These are phyloP conservation scores for Phytophthora chlamydospora DNA, from an alignment of 352 stramenopile genomes.

Conservation along the genomic window DNA sequence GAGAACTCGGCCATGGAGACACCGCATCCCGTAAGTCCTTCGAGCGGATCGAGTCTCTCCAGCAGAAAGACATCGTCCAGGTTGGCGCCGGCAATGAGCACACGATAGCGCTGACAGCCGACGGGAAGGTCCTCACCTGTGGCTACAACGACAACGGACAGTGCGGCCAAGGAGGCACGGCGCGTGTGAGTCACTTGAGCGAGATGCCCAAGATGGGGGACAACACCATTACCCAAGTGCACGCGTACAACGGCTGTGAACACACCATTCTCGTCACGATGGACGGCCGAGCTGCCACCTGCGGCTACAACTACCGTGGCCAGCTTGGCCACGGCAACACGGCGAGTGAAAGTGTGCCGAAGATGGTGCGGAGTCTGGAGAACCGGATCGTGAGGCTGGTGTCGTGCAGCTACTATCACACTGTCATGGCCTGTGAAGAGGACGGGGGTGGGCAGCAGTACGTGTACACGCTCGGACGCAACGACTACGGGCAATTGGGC, in stretches of 20 bases:
- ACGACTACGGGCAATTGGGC: slow-evolving; percentile 93
- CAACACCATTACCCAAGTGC: slow-evolving; percentile 67
- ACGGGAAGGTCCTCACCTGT: slow-evolving; percentile 86
- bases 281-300: slow-evolving; percentile 82
- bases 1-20: slow-evolving; percentile 92
- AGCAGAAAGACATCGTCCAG: slow-evolving; percentile 81
- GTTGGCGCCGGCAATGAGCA: slow-evolving; percentile 94
- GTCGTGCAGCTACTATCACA: slow-evolving; percentile 95
- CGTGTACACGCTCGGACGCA: slow-evolving; percentile 91
- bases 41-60: slow-evolving; percentile 71
- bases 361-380: slow-evolving; percentile 79
- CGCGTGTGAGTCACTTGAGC: slow-evolving; percentile 76
- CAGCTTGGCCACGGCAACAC: slow-evolving; percentile 93
- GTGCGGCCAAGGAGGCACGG: slow-evolving; percentile 88
- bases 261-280: slow-evolving; percentile 87
- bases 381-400: slow-evolving; percentile 71
- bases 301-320: slow-evolving; percentile 94
- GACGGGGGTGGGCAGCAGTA: slow-evolving; percentile 30
- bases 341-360: slow-evolving; percentile 82
- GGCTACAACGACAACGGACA: slow-evolving; percentile 96
- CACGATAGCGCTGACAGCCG: slow-evolving; percentile 77
- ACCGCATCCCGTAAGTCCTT: slow-evolving; percentile 85
- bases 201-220: slow-evolving; percentile 71
- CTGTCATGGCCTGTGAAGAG: slow-evolving; percentile 75
- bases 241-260: slow-evolving; percentile 95